Conservation (phyloP, 2,329 filamentous ascomycete genomes). For the Polytolypa hystricis region DNA sequence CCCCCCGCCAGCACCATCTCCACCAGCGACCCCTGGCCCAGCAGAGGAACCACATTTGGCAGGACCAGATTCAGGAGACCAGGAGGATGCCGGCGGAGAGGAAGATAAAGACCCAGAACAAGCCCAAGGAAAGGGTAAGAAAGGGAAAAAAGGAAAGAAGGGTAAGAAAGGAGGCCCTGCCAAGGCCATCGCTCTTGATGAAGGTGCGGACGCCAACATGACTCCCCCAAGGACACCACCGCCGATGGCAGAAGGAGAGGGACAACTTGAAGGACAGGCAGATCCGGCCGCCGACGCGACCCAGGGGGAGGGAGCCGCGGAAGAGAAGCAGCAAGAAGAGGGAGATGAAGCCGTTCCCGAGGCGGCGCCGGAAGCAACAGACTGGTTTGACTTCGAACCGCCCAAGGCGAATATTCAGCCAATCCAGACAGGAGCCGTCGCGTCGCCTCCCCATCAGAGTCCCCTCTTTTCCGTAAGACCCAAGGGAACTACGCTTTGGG, state of each 20-base stretch:
- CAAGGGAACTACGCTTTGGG: constrained; percentile 27
- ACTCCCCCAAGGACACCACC: constrained; percentile 31
- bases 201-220: constrained; percentile 20
- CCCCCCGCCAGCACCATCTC: constrained; percentile 23
- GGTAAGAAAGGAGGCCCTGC: constrained; percentile 14
- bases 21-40: constrained; percentile 14
- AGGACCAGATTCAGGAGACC: constrained; percentile 2
- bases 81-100: constrained; percentile 13
- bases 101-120: constrained; percentile 7
- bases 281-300: constrained; percentile 1
- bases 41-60: constrained; percentile 7
- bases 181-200: constrained; percentile 6
- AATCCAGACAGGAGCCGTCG: constrained; percentile 4
- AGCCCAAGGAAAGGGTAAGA: constrained; percentile 21
- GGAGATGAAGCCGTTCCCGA: constrained; percentile 7
- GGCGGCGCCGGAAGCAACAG: constrained; percentile 3
- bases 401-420: constrained; percentile 5
- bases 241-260: constrained; percentile 13
- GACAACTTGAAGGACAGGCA: constrained; percentile 7
- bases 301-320: constrained; percentile 4
- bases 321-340: constrained; percentile 9
- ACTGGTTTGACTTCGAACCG: constrained; percentile 10
- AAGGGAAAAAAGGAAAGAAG: constrained; percentile 20
- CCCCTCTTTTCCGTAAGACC: constrained; percentile 19
- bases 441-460: constrained; percentile 22